phyloP scores from a whole-genome alignment of 257 asterid genomes.

The Solanum clarkiae region DNA sequence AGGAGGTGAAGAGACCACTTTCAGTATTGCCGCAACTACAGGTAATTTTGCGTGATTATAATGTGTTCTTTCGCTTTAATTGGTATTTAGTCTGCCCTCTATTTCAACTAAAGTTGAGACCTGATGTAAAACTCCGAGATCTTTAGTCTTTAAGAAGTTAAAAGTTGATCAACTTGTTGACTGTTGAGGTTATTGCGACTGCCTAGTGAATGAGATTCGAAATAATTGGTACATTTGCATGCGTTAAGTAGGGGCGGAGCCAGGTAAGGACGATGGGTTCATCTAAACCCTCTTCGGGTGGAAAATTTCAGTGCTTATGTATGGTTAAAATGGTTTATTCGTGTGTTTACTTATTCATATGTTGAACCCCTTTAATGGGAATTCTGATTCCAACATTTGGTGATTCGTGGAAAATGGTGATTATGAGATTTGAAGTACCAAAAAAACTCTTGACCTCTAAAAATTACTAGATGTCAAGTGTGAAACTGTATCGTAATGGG shows the following conservation, averaged over 20 bases:
- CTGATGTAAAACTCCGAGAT: not conserved
- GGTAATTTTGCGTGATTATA: not conserved
- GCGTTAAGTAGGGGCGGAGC: not conserved
- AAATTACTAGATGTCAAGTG: not conserved
- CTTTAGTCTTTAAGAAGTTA: not conserved
- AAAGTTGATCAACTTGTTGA: not conserved
- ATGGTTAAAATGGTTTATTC: not conserved
- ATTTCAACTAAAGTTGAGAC: not conserved
- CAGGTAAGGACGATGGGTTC: not conserved
- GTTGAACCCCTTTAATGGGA: not conserved
- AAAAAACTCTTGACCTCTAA: not conserved
- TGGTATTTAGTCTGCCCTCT: not conserved
- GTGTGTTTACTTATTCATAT: not conserved
- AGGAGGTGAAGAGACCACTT: constrained; percentile 18
- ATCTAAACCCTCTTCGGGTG: too few relatives aligned
- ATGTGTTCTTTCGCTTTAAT: not conserved
- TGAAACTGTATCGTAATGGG: not conserved
- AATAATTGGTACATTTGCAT: not conserved
- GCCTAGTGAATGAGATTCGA: not conserved
- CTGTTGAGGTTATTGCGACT: not conserved
- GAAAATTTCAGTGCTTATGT: not conserved
- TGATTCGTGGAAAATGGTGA: not conserved
- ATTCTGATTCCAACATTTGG: not conserved
- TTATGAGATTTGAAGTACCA: not conserved
- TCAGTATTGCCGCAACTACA: constrained; percentile 20